phyloP scores from a whole-genome alignment of 2,329 filamentous ascomycete species.

The Ascosphaera acerosa region DNA sequence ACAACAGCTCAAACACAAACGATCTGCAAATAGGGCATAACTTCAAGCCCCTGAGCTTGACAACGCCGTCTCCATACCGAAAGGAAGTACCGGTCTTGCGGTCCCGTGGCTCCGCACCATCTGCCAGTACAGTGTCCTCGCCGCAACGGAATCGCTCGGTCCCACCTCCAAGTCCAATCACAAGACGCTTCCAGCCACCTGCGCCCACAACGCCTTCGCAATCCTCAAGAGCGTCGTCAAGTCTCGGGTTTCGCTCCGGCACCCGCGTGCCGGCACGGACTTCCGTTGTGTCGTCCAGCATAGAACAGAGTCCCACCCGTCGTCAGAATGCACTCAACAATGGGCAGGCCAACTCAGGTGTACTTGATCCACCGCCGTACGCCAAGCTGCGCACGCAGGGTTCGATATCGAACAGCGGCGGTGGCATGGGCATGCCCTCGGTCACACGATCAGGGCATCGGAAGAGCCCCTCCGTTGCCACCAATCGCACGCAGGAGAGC shows the following conservation, averaged over 20 bases:
- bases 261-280: slow-evolving; percentile 9
- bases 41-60: slow-evolving; percentile 36
- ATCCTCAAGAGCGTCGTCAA: slow-evolving; percentile 10
- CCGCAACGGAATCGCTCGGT: not conserved
- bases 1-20: slow-evolving; percentile 35
- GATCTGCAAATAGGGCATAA: slow-evolving; percentile 42
- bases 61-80: slow-evolving; percentile 30
- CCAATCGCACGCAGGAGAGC: no score
- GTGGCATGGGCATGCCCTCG: not conserved
- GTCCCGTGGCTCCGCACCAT: not conserved
- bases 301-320: not conserved
- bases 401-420: slow-evolving; percentile 6
- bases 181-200: slow-evolving; percentile 17
- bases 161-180: slow-evolving; percentile 14
- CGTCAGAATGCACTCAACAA: not conserved
- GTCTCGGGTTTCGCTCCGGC: slow-evolving; percentile 7
- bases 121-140: not conserved
- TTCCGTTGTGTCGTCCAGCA: not conserved
- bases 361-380: slow-evolving; percentile 18
- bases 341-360: not conserved
- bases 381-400: slow-evolving; percentile 14
- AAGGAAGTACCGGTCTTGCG: slow-evolving; percentile 7
- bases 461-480: not conserved
- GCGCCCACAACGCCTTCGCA: slow-evolving; percentile 18
- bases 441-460: not conserved